Conservation (phyloP, 345 rosid species). For the Lepidium africanum region DNA sequence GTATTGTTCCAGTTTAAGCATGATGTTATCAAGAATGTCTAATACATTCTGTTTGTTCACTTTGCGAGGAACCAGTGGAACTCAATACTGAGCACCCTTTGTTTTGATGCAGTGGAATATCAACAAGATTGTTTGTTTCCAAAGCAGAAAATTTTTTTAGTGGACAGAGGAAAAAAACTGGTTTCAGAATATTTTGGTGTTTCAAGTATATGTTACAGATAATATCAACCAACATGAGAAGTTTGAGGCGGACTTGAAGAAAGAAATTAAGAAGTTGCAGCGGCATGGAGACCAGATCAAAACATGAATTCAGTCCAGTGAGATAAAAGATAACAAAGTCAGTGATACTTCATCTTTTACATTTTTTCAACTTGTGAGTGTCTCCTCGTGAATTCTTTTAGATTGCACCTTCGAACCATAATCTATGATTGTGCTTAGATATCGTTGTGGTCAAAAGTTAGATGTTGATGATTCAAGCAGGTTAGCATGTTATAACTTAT, state of each 20-base stretch:
- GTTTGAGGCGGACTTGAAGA: conserved; percentile 94
- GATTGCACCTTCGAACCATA: background rate
- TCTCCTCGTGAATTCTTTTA: background rate
- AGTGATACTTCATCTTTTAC: background rate
- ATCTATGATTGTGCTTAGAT: background rate
- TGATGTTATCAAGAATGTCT: too few relatives aligned
- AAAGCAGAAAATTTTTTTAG: conserved; percentile 27
- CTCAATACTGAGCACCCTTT: too few relatives aligned
- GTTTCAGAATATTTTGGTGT: conserved; percentile 22
- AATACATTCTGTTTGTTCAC: too few relatives aligned
- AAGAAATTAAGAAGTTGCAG: conserved; percentile 98
- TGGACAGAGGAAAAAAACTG: conserved; percentile 19
- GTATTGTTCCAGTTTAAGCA: too few relatives aligned
- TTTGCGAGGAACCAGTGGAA: too few relatives aligned
- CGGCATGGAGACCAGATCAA: conserved; percentile 96
- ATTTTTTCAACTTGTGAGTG: background rate
- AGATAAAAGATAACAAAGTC: conserved; percentile 93
- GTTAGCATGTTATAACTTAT: too few relatives aligned
- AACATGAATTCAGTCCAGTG: conserved; percentile 96
- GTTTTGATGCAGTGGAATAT: conserved; percentile 32
- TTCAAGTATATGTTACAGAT: conserved; percentile 90
- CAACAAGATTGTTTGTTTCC: conserved; percentile 30
- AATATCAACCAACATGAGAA: conserved; percentile 94
- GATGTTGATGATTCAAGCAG: background rate
- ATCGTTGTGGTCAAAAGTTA: background rate